Percentiles rank a stretch among this genome's conserved stretches.
These are phyloP conservation scores for Eucalyptus coolabah DNA, from an alignment of 345 rosid genomes.

Conservation along the genomic window DNA sequence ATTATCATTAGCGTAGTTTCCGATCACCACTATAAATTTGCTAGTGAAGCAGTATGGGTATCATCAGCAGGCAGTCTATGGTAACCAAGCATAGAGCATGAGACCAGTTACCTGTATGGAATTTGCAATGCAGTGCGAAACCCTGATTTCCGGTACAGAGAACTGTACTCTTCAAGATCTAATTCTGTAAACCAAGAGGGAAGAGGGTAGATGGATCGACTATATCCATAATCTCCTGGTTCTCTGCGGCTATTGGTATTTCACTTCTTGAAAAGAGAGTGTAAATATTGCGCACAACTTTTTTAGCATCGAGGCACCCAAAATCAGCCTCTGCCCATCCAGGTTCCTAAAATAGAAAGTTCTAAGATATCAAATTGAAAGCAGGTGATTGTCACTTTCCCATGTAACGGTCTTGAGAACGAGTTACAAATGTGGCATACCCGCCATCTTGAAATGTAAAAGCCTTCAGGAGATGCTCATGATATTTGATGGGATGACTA, in stretches of 20 bases:
- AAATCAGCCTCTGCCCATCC: background rate
- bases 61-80: background rate
- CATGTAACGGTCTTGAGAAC: background rate
- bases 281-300: conserved; percentile 22
- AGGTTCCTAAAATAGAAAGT: background rate
- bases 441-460: conserved; percentile 36
- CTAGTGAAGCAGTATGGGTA: background rate
- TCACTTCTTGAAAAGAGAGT: conserved; percentile 41
- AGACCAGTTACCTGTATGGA: conserved; percentile 30
- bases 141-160: conserved; percentile 41
- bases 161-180: conserved; percentile 35
- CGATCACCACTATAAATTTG: background rate
- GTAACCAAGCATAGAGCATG: background rate
- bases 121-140: conserved; percentile 35
- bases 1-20: background rate
- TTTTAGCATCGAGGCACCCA: background rate
- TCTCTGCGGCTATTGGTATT: conserved; percentile 37
- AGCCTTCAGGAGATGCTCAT: conserved; percentile 32
- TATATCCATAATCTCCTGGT: conserved; percentile 49
- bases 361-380: background rate
- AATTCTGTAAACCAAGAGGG: conserved; percentile 45
- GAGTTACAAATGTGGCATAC: background rate
- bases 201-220: conserved; percentile 37
- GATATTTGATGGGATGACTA: background rate
- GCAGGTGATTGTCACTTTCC: background rate